Conservation (phyloP, 1,139 yeast genomes). For the Magnusiomyces starmeri region DNA sequence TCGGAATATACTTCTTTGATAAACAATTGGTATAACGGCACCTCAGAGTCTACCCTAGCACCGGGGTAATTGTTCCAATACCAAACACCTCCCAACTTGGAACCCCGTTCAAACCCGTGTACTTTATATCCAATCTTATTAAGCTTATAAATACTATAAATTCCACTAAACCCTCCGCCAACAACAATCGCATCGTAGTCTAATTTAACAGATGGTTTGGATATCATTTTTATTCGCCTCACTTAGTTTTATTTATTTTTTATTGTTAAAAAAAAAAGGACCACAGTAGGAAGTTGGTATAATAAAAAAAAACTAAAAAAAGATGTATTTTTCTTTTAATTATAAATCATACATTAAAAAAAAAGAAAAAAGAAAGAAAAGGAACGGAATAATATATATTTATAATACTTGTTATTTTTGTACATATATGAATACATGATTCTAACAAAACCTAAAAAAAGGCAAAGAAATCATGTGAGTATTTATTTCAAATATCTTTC, state of each 20-base stretch:
- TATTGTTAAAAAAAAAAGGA: neutral
- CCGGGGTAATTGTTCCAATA: conserved; percentile 47
- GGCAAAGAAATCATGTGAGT: no score
- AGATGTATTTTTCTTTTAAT: neutral
- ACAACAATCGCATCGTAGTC: conserved; percentile 35
- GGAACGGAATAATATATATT: neutral
- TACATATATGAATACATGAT: no score
- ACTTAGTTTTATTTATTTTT: neutral
- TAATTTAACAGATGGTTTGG: neutral
- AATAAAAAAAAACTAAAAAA: neutral
- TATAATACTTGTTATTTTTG: no score
- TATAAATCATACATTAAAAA: neutral
- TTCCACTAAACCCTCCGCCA: conserved; percentile 47
- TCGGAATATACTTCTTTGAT: conserved; percentile 39
- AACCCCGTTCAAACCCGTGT: conserved; percentile 40
- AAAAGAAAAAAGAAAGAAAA: neutral
- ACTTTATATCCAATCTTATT: conserved; percentile 35
- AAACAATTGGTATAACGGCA: conserved; percentile 46
- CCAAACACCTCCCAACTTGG: conserved; percentile 48
- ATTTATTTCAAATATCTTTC: no score
- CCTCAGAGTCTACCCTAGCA: conserved; percentile 44
- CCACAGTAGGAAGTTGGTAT: neutral
- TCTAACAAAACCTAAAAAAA: no score
- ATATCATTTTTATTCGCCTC: no score
- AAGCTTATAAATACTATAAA: conserved; percentile 34